Conservation (phyloP, 1,284 basidiomycete species). For the Melampsora occidentalis region DNA sequence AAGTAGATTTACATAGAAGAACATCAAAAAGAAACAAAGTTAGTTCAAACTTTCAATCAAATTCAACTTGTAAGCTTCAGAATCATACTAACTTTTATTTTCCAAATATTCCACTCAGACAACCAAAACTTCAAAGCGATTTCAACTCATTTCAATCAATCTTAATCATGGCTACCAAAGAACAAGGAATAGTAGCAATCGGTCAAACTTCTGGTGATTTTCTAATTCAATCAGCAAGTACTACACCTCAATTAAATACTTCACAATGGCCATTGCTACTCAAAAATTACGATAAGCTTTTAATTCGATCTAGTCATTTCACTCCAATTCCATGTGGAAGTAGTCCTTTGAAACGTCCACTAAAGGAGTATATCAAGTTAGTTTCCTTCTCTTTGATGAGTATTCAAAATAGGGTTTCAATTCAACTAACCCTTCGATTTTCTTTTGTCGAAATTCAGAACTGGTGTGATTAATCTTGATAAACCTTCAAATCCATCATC, state of each 20-base stretch:
- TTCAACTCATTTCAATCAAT: too few relatives aligned
- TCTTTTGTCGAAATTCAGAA: slow-evolving; percentile 58
- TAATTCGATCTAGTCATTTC: slow-evolving; percentile 75
- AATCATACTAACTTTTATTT: too few relatives aligned
- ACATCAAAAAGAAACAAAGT: too few relatives aligned
- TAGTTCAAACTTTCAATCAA: too few relatives aligned
- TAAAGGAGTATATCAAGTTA: slow-evolving; percentile 41
- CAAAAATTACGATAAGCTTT: slow-evolving; percentile 92
- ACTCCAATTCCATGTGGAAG: slow-evolving; percentile 77
- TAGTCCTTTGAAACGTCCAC: slow-evolving; percentile 31
- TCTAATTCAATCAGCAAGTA: slow-evolving; percentile 56
- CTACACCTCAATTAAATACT: slow-evolving; percentile 64
- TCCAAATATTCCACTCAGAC: too few relatives aligned
- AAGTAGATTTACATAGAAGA: too few relatives aligned
- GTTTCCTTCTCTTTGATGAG: slow-evolving; percentile 31
- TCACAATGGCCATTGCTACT: slow-evolving; percentile 96
- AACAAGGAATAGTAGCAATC: slow-evolving; percentile 33
- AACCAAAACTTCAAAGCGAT: too few relatives aligned
- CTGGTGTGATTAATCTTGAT: slow-evolving; percentile 98
- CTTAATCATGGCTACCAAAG: slow-evolving; percentile 29
- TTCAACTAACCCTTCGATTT: slow-evolving; percentile 65
- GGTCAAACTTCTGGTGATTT: slow-evolving; percentile 52
- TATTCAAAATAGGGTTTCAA: slow-evolving; percentile 94
- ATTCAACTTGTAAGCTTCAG: too few relatives aligned
- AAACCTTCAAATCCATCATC: slow-evolving; percentile 99